Conservation (phyloP, 106 monocot genomes). For the Iris macrosiphon region DNA sequence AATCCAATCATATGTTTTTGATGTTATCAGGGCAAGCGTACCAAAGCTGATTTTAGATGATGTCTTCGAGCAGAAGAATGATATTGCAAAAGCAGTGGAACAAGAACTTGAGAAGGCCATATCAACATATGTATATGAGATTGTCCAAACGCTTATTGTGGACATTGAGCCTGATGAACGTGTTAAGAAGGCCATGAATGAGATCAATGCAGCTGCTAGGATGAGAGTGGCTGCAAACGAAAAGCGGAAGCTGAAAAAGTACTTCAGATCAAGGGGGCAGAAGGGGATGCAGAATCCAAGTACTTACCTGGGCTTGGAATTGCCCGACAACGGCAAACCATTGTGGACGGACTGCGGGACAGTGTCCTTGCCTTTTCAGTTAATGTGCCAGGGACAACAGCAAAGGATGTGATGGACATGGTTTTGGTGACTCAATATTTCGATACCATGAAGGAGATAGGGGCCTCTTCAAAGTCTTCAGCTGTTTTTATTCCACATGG, state of each 20-base stretch:
- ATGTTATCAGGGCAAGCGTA: slow-evolving; percentile 42
- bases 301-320: slow-evolving; percentile 60
- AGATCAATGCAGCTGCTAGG: slow-evolving; percentile 61
- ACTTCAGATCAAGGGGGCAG: slow-evolving; percentile 63
- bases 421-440: slow-evolving; percentile 69
- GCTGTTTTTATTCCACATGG: slow-evolving; percentile 45
- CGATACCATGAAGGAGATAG: slow-evolving; percentile 73
- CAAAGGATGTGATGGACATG: slow-evolving; percentile 88
- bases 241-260: slow-evolving; percentile 83
- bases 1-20: slow-evolving; percentile 12
- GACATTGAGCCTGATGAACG: slow-evolving; percentile 49
- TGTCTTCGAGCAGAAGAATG: slow-evolving; percentile 51
- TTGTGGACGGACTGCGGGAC: slow-evolving; percentile 62
- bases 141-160: slow-evolving; percentile 51
- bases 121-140: slow-evolving; percentile 46
- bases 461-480: slow-evolving; percentile 48
- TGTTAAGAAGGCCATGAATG: slow-evolving; percentile 61
- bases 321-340: slow-evolving; percentile 74
- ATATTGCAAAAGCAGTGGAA: slow-evolving; percentile 52
- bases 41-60: slow-evolving; percentile 43
- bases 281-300: slow-evolving; percentile 78
- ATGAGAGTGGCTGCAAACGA: slow-evolving; percentile 66
- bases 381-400: slow-evolving; percentile 62
- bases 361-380: slow-evolving; percentile 72
- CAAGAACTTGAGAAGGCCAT: slow-evolving; percentile 59